Percentiles rank a stretch among this genome's conserved stretches.
These are phyloP conservation scores for Trichoderma virens DNA, from an alignment of 495 filamentous ascomycete genomes.

Conservation along the genomic window DNA sequence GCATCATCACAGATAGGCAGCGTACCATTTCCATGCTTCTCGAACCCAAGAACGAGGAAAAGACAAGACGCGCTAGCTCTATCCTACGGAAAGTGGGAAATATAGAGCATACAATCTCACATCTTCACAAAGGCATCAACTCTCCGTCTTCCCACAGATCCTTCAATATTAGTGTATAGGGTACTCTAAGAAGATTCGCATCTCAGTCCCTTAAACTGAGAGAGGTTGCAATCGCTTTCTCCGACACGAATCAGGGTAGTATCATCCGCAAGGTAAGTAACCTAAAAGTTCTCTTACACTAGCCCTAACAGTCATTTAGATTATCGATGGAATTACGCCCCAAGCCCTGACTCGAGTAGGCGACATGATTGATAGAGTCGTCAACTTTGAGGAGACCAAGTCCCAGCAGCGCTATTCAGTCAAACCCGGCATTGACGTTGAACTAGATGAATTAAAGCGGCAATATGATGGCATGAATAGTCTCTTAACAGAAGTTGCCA, in stretches of 20 bases:
- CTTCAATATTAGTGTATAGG: constrained; percentile 65
- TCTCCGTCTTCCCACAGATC: constrained; percentile 47
- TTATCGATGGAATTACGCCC: constrained; percentile 38
- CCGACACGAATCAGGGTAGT: constrained; percentile 43
- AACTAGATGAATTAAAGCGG: constrained; percentile 71
- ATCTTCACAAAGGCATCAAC: constrained; percentile 70
- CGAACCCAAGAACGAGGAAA: constrained; percentile 56
- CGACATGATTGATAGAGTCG: constrained; percentile 60
- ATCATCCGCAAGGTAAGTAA: constrained; percentile 51
- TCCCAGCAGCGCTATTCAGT: constrained; percentile 70
- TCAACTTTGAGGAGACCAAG: constrained; percentile 76
- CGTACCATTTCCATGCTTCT: constrained; percentile 61
- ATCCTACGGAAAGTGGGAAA: constrained; percentile 71
- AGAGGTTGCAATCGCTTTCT: constrained; percentile 55
- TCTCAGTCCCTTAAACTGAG: constrained; percentile 58
- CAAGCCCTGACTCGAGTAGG: constrained; percentile 55
- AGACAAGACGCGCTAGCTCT: constrained; percentile 50
- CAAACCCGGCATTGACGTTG: constrained; percentile 59
- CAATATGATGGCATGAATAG: constrained; percentile 69
- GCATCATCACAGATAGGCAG: constrained; percentile 67
- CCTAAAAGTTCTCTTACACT: not conserved
- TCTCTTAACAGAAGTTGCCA: constrained; percentile 60
- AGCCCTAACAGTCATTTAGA: constrained; percentile 17
- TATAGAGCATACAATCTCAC: constrained; percentile 59
- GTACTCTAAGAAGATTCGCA: constrained; percentile 45